A percentile compares a stretch with the other conserved stretches of the same genome.
Evolutionary conservation across 1,284 basidiomycete genomes (phyloP).

Genomic region (Cryptococcus deneoformans): DNA sequence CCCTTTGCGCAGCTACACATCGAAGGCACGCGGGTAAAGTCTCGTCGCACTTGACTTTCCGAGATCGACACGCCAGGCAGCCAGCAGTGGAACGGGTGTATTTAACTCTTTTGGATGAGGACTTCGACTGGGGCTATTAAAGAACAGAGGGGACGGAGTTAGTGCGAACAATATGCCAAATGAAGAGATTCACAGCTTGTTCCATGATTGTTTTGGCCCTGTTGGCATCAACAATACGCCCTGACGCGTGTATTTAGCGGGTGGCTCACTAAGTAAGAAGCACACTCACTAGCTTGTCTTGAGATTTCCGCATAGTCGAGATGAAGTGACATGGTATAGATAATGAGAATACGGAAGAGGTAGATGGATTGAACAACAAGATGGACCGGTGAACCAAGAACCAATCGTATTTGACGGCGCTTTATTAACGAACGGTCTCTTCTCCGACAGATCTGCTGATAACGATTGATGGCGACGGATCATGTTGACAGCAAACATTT

Average conservation of each 20-base stretch:
- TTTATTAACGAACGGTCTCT: neutral
- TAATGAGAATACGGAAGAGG: too few relatives aligned
- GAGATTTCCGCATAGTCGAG: slow-evolving; percentile 27
- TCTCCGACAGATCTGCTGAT: neutral
- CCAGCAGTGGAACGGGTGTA: slow-evolving; percentile 24
- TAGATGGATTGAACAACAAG: too few relatives aligned
- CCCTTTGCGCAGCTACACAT: slow-evolving; percentile 21
- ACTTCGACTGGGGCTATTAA: neutral
- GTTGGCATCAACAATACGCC: slow-evolving; percentile 28
- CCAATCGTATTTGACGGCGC: neutral
- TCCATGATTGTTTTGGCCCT: slow-evolving; percentile 18
- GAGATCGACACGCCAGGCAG: slow-evolving; percentile 19
- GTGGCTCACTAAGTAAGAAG: neutral
- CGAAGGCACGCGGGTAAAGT: slow-evolving; percentile 23
- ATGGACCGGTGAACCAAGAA: neutral
- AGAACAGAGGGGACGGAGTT: too few relatives aligned
- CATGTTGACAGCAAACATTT: neutral
- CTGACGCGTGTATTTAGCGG: slow-evolving; percentile 4
- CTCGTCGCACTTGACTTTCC: slow-evolving; percentile 34
- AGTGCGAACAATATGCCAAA: neutral
- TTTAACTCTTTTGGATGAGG: slow-evolving; percentile 13
- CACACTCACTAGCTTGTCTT: slow-evolving; percentile 22
- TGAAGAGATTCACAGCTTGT: slow-evolving; percentile 9
- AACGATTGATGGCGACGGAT: neutral
- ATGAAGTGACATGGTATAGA: slow-evolving; percentile 12